Percentiles rank a stretch among this genome's conserved stretches.
These are phyloP conservation scores for Lachancea fermentati DNA, from an alignment of 805 yeast species.

Conservation along the genomic window DNA sequence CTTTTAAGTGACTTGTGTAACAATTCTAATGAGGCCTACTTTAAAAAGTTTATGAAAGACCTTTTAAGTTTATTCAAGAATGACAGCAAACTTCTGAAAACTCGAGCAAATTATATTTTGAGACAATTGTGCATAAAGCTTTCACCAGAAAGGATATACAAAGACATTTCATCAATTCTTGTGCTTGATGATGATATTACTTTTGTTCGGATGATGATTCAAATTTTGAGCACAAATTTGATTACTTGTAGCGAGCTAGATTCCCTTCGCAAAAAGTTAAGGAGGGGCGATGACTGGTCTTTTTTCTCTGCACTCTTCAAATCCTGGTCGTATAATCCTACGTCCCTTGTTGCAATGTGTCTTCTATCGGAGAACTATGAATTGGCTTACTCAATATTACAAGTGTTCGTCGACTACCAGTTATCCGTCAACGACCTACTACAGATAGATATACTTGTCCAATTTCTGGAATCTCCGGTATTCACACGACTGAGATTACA, in stretches of 20 bases:
- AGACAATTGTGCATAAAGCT: conserved; percentile 77
- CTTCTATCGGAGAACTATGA: conserved; percentile 84
- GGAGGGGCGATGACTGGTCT: conserved; percentile 61
- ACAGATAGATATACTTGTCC: conserved; percentile 86
- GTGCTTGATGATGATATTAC: conserved; percentile 53
- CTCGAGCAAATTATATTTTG: conserved; percentile 76
- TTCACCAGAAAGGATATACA: conserved; percentile 77
- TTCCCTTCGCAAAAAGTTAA: conserved; percentile 60
- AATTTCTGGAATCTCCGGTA: conserved; percentile 86
- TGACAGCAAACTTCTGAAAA: conserved; percentile 60
- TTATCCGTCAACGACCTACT: conserved; percentile 65
- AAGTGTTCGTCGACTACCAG: conserved; percentile 76
- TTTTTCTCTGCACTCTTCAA: conserved; percentile 73
- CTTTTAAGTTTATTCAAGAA: conserved; percentile 63
- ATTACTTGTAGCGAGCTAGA: conserved; percentile 80
- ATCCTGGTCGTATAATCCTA: conserved; percentile 89
- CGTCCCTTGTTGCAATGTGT: conserved; percentile 82
- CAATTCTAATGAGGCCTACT: conserved; percentile 58
- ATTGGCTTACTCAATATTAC: conserved; percentile 75
- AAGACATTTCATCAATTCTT: conserved; percentile 71
- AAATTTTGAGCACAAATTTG: conserved; percentile 78
- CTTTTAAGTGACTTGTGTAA: conserved; percentile 28
- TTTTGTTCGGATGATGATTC: conserved; percentile 77
- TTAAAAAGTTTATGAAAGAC: conserved; percentile 68
- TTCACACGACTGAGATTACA: conserved; percentile 83